Evolutionary conservation across 108 stramenopile genomes (phyloP).

Genomic region (Aurantiochytrium sp.): DNA sequence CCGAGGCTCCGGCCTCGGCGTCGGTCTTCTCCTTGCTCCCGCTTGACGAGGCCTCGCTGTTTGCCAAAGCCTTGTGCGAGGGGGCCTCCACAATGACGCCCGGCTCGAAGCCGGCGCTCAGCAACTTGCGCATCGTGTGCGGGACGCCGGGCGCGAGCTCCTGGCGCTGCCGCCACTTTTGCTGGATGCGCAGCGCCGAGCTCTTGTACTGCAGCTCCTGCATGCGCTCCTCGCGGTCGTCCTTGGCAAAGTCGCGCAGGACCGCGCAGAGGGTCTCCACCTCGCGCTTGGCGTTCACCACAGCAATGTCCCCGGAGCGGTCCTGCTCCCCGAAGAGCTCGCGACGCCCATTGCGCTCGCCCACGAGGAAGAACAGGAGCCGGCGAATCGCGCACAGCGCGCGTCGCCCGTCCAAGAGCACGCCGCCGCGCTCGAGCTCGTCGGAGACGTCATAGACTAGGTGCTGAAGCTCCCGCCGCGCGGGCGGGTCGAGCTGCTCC

Average conservation of each 20-base stretch:
- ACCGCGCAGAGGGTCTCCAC: neutral
- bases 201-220: neutral
- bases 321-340: constrained; percentile 13
- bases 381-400: constrained; percentile 13
- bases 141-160: neutral
- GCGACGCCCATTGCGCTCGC: constrained; percentile 23
- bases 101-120: neutral
- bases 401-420: neutral
- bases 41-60: no score
- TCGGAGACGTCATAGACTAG: neutral
- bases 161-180: constrained; percentile 19
- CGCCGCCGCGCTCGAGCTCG: constrained; percentile 2
- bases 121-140: neutral
- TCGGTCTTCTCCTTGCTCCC: no score
- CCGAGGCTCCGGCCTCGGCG: neutral
- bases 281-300: constrained; percentile 1
- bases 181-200: neutral
- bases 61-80: no score
- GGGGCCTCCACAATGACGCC: neutral
- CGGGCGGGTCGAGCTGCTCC: neutral
- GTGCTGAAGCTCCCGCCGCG: neutral
- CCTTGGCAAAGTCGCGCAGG: constrained; percentile 23
- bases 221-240: constrained; percentile 17
- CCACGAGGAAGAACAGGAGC: neutral
- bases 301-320: neutral